These are phyloP conservation scores for Alternaria sp. DNA, from an alignment of 2,329 filamentous ascomycete genomes.

Conservation along the genomic window DNA sequence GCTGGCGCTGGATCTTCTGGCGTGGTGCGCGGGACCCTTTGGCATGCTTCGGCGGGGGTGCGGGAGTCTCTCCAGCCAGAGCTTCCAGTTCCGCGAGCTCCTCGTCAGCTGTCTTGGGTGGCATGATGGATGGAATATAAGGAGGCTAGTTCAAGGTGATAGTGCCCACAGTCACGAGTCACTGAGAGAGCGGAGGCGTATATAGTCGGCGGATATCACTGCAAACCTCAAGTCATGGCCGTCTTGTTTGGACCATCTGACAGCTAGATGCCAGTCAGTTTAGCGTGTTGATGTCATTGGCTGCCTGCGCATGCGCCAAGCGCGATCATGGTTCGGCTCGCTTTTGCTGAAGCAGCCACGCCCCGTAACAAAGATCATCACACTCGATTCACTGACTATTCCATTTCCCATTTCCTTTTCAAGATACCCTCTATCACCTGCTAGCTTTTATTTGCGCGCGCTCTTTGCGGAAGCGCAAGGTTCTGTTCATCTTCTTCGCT, in stretches of 20 bases:
- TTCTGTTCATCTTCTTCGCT: conserved; percentile 31
- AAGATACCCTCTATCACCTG: conserved; percentile 18
- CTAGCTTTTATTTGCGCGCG: conserved; percentile 18
- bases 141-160: not conserved
- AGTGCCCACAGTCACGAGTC: not conserved
- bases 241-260: conserved; percentile 18
- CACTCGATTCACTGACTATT: conserved; percentile 30
- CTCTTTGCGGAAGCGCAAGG: conserved; percentile 19
- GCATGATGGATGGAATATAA: conserved; percentile 28
- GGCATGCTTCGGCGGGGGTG: conserved; percentile 41
- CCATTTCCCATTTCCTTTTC: conserved; percentile 24
- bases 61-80: conserved; percentile 40
- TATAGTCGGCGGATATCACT: not conserved
- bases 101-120: conserved; percentile 54
- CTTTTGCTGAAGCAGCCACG: conserved; percentile 44
- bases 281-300: conserved; percentile 37
- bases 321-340: conserved; percentile 25
- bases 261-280: conserved; percentile 27
- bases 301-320: conserved; percentile 26
- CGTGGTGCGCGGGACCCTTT: conserved; percentile 57
- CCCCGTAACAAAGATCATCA: conserved; percentile 47
- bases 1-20: conserved; percentile 48
- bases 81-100: conserved; percentile 54
- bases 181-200: not conserved
- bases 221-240: conserved; percentile 3